These are phyloP conservation scores for Ustilago curta DNA, from an alignment of 1,284 basidiomycete species.

Conservation along the genomic window DNA sequence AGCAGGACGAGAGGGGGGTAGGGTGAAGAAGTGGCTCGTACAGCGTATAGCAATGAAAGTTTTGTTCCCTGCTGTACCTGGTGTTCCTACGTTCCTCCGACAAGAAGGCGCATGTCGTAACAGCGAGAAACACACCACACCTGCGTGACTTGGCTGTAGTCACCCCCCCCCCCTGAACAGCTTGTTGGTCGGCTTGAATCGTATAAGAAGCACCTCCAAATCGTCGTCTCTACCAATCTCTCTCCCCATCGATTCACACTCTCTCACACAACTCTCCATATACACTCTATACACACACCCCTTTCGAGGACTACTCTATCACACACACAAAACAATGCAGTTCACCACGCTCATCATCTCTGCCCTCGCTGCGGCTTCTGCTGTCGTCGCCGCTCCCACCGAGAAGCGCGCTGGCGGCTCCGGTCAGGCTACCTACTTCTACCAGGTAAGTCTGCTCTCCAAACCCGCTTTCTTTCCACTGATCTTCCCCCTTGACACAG, in stretches of 20 bases:
- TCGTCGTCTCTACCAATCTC: neutral
- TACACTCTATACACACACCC: neutral
- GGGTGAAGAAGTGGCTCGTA: too few species aligned
- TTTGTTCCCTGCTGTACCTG: neutral
- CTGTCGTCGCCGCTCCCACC: conserved; percentile 40
- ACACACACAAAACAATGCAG: conserved; percentile 33
- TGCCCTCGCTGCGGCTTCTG: conserved; percentile 37
- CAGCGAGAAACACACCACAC: neutral
- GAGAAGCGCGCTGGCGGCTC: conserved; percentile 35
- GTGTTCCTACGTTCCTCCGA: neutral
- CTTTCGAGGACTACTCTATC: neutral
- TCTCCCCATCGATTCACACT: conserved; percentile 7
- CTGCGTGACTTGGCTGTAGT: too few species aligned
- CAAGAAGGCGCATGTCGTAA: neutral
- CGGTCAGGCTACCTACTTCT: conserved; percentile 56
- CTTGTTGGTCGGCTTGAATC: neutral
- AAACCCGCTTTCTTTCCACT: too few species aligned
- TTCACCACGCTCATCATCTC: conserved; percentile 50
- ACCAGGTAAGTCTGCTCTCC: conserved; percentile 34
- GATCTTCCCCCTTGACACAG: too few species aligned
- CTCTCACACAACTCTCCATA: neutral
- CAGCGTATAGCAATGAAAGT: neutral
- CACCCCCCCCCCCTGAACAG: neutral
- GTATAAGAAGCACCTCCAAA: conserved; percentile 25
- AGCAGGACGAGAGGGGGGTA: too few species aligned